Evolutionary conservation across 495 filamentous ascomycete genomes (phyloP).

Genomic region (Parathielavia hyrcaniae): DNA sequence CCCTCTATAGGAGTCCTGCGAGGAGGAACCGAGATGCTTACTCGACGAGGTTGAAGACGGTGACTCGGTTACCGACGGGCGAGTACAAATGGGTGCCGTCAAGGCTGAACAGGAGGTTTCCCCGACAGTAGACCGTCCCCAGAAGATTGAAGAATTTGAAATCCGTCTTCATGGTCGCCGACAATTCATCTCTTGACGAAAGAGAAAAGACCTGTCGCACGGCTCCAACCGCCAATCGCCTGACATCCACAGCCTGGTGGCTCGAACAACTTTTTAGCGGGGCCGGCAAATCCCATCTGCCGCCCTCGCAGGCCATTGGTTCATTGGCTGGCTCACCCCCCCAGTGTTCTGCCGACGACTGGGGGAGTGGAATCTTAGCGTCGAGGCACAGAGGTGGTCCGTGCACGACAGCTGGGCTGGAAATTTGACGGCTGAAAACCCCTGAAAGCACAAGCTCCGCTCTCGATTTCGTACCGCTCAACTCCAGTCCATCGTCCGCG

Average conservation of each 20-base stretch:
- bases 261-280: constrained; percentile 32
- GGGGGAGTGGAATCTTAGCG: constrained; percentile 16
- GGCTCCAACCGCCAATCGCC: constrained; percentile 6
- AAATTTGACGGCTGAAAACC: constrained; percentile 40
- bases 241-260: constrained; percentile 13
- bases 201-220: not conserved
- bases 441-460: constrained; percentile 35
- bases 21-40: constrained; percentile 35
- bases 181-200: constrained; percentile 16
- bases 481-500: constrained; percentile 19
- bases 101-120: constrained; percentile 92
- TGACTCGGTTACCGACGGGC: constrained; percentile 93
- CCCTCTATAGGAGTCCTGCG: not conserved
- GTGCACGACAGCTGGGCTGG: constrained; percentile 26
- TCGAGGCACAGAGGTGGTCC: constrained; percentile 18
- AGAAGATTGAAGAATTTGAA: constrained; percentile 97
- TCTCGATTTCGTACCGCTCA: constrained; percentile 21
- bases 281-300: constrained; percentile 32
- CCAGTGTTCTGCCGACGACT: too few relatives aligned
- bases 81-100: constrained; percentile 94
- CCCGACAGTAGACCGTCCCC: constrained; percentile 94
- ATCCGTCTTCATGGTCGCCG: constrained; percentile 81
- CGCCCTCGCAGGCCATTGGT: constrained; percentile 19
- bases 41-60: constrained; percentile 94
- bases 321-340: too few relatives aligned